phyloP scores from a whole-genome alignment of 2,329 filamentous ascomycete species.

The Capronia americana region DNA sequence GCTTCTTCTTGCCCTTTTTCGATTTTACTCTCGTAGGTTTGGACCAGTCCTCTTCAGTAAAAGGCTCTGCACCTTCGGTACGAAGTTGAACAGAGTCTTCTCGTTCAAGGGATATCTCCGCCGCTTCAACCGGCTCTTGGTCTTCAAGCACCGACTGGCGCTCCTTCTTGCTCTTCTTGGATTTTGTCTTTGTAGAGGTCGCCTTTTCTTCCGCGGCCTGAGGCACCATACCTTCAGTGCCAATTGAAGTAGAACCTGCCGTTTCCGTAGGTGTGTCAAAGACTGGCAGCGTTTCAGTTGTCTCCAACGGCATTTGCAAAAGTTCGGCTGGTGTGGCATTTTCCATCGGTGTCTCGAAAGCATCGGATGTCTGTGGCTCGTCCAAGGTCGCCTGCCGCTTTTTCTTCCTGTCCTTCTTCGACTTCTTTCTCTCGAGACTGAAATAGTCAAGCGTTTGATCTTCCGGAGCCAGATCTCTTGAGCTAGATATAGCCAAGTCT shows the following conservation, averaged over 20 bases:
- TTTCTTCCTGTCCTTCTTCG: slow-evolving; percentile 34
- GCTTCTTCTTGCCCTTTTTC: slow-evolving; percentile 25
- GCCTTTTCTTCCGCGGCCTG: not conserved
- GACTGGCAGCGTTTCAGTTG: not conserved
- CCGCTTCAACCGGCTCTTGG: not conserved
- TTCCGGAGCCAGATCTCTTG: not conserved
- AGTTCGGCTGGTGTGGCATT: not conserved
- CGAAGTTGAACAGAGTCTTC: not conserved
- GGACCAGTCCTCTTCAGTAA: not conserved
- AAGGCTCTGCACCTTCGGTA: not conserved
- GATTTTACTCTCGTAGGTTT: slow-evolving; percentile 42
- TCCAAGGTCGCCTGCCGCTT: slow-evolving; percentile 9
- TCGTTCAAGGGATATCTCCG: not conserved
- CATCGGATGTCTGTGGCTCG: slow-evolving; percentile 5
- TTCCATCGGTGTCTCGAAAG: not conserved
- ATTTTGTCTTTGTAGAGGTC: slow-evolving; percentile 41
- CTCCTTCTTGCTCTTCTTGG: slow-evolving; percentile 32
- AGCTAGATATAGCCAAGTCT: not conserved
- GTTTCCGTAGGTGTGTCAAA: not conserved
- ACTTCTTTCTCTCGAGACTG: slow-evolving; percentile 41
- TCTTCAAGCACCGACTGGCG: not conserved
- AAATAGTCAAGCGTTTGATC: not conserved
- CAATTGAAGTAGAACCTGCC: not conserved
- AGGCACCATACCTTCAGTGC: not conserved
- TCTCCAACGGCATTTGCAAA: not conserved